Base-by-base conservation (phyloP, 1,139 yeast genomes). In the Suhomyces bolitotheri region DNA sequence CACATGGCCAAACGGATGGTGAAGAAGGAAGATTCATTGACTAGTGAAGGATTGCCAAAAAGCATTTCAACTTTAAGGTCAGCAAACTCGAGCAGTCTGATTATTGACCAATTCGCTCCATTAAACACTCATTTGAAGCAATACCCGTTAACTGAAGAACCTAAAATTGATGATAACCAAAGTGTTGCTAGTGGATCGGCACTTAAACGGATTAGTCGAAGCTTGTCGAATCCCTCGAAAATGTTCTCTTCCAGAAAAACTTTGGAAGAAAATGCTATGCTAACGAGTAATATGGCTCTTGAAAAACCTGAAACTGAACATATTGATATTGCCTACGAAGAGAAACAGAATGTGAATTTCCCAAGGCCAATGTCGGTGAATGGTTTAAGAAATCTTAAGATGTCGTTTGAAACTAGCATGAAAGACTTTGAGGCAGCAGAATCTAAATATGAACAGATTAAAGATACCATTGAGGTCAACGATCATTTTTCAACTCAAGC, bases 391-490 rank as follows among this genome's bases (percentile, higher is more conserved):
- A 60, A 54, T 33, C 48, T 66, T 38, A 57, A 64, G 30, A 64
- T 66, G 61, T 46, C 60, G 0, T 59, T 66, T 47, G 69, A 66
- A 43, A 55, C 66, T 0, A 50, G 64, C 4, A 49, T 52, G 7
- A 50, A 53, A 27, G 50, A 53, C 20, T 36, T 57, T 11, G 56
- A 50, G 9, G 59, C 50, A 8, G 62, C 62, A 1, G 55, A 53
- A 8, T 44, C 52, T 6, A 45, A 63, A 27, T 64, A 58, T 37
- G 49, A 40, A 5, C 49, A 51, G 20, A 26, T 36, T 4, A 17
- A 41, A n/a, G 34, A 38, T 8, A 25, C 22, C 5, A 29, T 33
- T 7, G 25, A 29, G 3, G 25, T 21, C 5, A 26, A 31, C 12
- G 22, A 25, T 13, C 10, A 22, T 4, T 34, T 34, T 19, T 13